Conservation (phyloP, 176 grass and related monocot genomes). For the Calamus simplicifolius region DNA sequence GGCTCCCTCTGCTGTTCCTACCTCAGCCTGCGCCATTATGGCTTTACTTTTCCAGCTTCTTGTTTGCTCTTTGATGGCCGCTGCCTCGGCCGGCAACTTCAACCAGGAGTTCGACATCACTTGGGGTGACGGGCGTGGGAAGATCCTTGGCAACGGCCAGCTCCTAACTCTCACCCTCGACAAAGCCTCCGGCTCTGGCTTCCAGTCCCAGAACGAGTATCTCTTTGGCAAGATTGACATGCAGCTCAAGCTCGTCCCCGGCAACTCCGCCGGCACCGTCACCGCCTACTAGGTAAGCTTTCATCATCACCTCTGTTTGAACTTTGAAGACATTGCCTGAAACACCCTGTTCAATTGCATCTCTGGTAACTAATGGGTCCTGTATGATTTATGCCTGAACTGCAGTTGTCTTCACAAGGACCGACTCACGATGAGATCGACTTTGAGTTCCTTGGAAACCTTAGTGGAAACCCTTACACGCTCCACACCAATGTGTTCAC, state of each 20-base stretch:
- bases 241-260: conserved; percentile 5
- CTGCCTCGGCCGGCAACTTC: conserved; percentile 1
- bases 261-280: conserved; percentile 5
- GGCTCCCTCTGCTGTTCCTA: too few species aligned
- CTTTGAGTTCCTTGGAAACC: conserved; percentile 9
- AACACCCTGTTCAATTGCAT: not conserved
- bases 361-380: not conserved
- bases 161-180: conserved; percentile 6
- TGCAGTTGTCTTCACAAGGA: conserved; percentile 6
- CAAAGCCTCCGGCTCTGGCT: not conserved
- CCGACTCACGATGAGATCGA: conserved; percentile 12
- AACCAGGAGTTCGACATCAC: conserved; percentile 7
- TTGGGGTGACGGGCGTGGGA: conserved; percentile 2
- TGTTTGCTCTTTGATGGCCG: not conserved
- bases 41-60: not conserved
- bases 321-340: not conserved
- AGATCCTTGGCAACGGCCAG: conserved; percentile 4
- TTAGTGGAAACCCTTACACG: conserved; percentile 6
- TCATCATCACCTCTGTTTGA: not conserved
- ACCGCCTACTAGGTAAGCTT: conserved; percentile 9
- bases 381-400: not conserved
- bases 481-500: conserved; percentile 16
- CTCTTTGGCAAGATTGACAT: not conserved
- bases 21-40: too few species aligned
- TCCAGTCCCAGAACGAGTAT: conserved; percentile 10